phyloP scores from a whole-genome alignment of 306 rosid genomes.

The Vigna radiata region DNA sequence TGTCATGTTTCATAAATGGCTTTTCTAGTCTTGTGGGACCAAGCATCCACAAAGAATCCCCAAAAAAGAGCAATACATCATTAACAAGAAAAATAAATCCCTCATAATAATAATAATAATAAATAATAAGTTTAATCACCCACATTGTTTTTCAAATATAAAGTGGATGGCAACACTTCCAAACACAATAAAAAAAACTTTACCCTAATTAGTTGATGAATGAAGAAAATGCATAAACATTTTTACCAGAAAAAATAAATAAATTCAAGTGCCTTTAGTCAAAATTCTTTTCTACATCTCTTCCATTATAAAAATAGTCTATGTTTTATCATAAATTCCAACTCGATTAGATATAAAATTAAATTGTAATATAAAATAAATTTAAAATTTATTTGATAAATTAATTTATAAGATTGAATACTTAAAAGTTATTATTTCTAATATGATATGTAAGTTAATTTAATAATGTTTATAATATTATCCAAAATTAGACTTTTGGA shows the following conservation, averaged over 20 bases:
- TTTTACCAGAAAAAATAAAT: constrained; percentile 16
- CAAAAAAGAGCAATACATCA: constrained; percentile 41
- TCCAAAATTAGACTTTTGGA: too few relatives aligned
- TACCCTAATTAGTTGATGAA: background rate
- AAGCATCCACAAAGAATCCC: constrained; percentile 39
- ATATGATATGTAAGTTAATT: too few relatives aligned
- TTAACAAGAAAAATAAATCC: constrained; percentile 12
- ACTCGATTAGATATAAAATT: too few relatives aligned
- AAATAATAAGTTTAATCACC: constrained; percentile 23
- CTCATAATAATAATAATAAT: background rate
- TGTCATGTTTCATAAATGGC: constrained; percentile 41
- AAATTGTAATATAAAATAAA: too few relatives aligned
- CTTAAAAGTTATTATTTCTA: too few relatives aligned
- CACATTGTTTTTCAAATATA: constrained; percentile 36
- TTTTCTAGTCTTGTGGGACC: constrained; percentile 49
- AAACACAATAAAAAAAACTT: constrained; percentile 9
- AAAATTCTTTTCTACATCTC: background rate
- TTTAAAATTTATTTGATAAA: too few relatives aligned
- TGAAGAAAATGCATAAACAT: background rate
- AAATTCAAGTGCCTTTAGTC: constrained; percentile 28
- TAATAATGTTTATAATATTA: too few relatives aligned
- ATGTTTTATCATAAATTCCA: too few relatives aligned
- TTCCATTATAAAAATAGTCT: background rate
- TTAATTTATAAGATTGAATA: too few relatives aligned
- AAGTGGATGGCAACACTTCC: constrained; percentile 45